Conservation (phyloP, 495 filamentous ascomycete genomes). For the Penicillium roqueforti region DNA sequence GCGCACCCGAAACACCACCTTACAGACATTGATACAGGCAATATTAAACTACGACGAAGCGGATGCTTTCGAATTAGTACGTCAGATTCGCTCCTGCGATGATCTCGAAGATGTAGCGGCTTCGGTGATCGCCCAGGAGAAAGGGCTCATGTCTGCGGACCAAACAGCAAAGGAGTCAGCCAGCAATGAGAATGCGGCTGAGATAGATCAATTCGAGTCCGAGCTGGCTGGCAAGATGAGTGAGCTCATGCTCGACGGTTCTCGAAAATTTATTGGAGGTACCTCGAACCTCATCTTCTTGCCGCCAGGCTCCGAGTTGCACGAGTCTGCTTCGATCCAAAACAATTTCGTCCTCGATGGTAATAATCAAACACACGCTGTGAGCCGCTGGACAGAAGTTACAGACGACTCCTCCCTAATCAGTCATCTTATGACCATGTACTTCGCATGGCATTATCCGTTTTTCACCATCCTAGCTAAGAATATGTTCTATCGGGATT, state of each 20-base stretch:
- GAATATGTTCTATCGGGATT: conserved; percentile 83
- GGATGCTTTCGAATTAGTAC: conserved; percentile 74
- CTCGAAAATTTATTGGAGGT: conserved; percentile 87
- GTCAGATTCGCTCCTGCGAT: conserved; percentile 86
- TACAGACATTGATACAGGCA: conserved; percentile 88
- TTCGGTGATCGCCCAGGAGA: conserved; percentile 59
- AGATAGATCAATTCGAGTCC: conserved; percentile 66
- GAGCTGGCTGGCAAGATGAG: conserved; percentile 92
- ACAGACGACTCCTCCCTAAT: conserved; percentile 76
- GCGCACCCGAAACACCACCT: conserved; percentile 79
- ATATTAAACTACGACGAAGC: conserved; percentile 81
- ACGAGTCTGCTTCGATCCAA: conserved; percentile 37
- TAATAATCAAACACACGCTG: conserved; percentile 35
- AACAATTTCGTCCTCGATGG: conserved; percentile 17
- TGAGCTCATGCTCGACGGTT: conserved; percentile 84
- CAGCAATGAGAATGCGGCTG: conserved; percentile 25
- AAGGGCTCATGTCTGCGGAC: conserved; percentile 24
- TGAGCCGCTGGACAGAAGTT: conserved; percentile 82
- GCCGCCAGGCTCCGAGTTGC: conserved; percentile 48
- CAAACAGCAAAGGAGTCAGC: conserved; percentile 18
- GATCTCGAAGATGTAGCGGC: conserved; percentile 88
- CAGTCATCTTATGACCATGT: conserved; percentile 89
- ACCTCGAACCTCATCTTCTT: conserved; percentile 92
- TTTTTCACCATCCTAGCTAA: conserved; percentile 95
- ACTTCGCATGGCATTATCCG: conserved; percentile 97